Base-by-base conservation (phyloP, 2,329 filamentous ascomycete genomes). In the Cyclaneusma minus region DNA sequence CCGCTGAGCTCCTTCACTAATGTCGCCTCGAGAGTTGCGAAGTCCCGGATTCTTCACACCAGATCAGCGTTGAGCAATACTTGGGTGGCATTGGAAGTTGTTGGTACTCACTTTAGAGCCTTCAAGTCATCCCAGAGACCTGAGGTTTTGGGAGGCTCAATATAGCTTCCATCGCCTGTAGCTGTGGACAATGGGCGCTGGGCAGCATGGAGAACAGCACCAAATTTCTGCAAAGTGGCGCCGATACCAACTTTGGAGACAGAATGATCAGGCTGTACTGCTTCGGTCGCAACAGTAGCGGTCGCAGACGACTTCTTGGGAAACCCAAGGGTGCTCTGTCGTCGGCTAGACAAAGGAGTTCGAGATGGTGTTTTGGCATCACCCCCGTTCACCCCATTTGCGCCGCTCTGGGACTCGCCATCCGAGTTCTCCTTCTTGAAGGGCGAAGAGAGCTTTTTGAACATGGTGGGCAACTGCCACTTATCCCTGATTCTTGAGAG, bases 181-280 rank as follows among this genome's bases (percentile, higher is more conserved):
- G 76, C 60, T 2, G 56, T 68, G 0, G 76, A 73, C 16, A 77
- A 49, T 7, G 76, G 73, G n/a, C 67, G 54, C 31, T 57, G 58
- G 2, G 70, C 68, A 4, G 68, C 62, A 28, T 60, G 55, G 27
- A 63, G 25, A 5, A 36, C 34, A 10, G 31, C 28, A n/a, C 18
- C 25, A 9, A 30, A 25, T 16, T 34, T 35, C n/a, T 29, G 32
- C 7, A 36, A 24, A 7, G 29, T 33, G 16, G 16, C 13, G 13
- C 28, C 16, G 4, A 36, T 33, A 13, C 30, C 24, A 27, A 27
- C 34, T 15, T 26, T 32, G 16, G 25, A 27, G 15, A 36, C 28
- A 24, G 30, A 33, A 18, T 35, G 27, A 26, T 36, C 33, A 15
- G 32, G 31, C 25, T 28, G 7, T 7, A 11, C 7, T 20, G 18